Conservation (phyloP, 2,329 filamentous ascomycete species). For the Fusarium chaquense region DNA sequence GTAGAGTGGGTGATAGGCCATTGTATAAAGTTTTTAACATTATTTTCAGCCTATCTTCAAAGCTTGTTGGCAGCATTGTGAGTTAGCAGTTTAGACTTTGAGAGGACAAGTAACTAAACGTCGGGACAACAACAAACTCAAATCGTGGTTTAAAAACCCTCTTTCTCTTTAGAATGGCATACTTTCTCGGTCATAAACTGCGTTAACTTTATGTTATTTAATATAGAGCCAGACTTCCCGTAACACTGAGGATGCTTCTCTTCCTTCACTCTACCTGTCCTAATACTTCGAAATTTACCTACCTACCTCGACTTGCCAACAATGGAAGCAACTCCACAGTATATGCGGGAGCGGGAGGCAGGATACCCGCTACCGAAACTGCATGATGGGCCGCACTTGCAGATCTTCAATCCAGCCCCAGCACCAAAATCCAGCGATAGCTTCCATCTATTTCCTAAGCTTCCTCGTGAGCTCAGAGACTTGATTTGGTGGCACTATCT, state of each 20-base stretch:
- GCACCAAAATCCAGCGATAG: too few species aligned
- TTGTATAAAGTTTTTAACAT: not conserved
- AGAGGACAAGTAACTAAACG: not conserved
- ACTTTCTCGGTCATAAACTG: not conserved
- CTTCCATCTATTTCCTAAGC: rapidly evolving
- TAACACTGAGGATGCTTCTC: not conserved
- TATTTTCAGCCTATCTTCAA: rapidly evolving
- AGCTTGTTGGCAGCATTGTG: not conserved
- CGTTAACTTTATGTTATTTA: not conserved
- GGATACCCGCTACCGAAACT: too few species aligned
- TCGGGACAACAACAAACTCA: not conserved
- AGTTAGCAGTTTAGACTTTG: not conserved
- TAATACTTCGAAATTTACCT: not conserved
- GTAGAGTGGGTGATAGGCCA: too few species aligned
- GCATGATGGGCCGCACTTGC: not conserved
- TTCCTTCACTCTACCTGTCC: rapidly evolving
- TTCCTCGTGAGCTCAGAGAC: not conserved
- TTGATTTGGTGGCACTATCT: not conserved
- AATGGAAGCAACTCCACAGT: too few species aligned
- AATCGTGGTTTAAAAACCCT: not conserved
- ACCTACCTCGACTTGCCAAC: not conserved
- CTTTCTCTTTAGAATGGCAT: not conserved
- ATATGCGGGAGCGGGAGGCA: too few species aligned
- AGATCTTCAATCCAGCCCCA: not conserved
- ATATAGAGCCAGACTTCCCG: not conserved